Conservation (phyloP, 2,329 filamentous ascomycete genomes). For the Claviceps lovelessii region DNA sequence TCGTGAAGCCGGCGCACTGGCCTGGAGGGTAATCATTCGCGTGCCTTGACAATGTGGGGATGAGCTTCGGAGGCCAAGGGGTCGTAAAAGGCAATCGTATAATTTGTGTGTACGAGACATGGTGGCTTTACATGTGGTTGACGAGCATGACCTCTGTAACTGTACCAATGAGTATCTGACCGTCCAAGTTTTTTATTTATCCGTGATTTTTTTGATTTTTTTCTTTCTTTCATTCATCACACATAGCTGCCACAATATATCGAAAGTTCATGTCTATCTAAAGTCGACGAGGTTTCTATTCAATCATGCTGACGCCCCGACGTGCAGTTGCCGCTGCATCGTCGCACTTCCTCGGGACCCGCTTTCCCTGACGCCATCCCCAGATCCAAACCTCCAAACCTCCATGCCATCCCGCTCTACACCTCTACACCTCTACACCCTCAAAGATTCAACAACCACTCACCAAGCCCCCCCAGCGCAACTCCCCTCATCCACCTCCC, state of each 20-base stretch:
- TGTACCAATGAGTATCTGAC: neutral
- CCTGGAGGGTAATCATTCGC: conserved; percentile 52
- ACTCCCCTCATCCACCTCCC: neutral
- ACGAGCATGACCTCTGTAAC: neutral
- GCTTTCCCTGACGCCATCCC: neutral
- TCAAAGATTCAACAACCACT: no score
- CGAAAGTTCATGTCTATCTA: no score
- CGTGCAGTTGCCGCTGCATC: no score
- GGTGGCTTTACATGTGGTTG: neutral
- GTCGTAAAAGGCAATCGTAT: neutral
- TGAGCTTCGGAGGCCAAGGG: neutral
- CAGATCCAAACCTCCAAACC: no score
- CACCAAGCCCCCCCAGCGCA: no score
- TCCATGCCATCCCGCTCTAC: no score
- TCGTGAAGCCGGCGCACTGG: conserved; percentile 57
- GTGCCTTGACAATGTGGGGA: conserved; percentile 23
- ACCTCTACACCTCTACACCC: no score
- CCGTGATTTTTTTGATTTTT: no score
- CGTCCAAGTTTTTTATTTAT: neutral
- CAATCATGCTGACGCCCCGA: no score
- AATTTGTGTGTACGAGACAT: neutral
- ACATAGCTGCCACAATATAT: no score
- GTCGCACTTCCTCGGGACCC: neutral
- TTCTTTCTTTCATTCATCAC: no score
- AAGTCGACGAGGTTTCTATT: no score